Evolutionary conservation across 2,329 filamentous ascomycete species (phyloP).

Genomic region (Trichoderma koningii): DNA sequence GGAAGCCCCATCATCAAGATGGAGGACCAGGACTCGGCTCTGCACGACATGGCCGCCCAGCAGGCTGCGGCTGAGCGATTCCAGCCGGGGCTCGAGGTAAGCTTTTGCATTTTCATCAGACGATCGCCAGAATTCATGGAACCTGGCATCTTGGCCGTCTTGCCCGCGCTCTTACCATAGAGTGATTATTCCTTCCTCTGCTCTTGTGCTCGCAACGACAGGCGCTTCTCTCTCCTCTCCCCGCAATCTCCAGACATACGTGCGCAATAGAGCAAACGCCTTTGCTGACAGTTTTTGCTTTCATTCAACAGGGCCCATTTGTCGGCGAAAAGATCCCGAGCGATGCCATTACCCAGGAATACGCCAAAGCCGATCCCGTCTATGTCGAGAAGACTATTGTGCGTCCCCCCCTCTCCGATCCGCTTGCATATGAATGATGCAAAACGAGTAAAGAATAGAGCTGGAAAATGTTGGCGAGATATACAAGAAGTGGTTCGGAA

Average conservation of each 20-base stretch:
- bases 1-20: slow-evolving; percentile 35
- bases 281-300: not conserved
- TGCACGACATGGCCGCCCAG: slow-evolving; percentile 57
- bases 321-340: slow-evolving; percentile 79
- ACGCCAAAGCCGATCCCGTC: slow-evolving; percentile 81
- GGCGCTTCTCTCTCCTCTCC: not conserved
- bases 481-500: not conserved
- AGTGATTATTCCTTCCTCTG: not conserved
- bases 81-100: slow-evolving; percentile 58
- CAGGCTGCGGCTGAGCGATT: slow-evolving; percentile 63
- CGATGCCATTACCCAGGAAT: slow-evolving; percentile 77
- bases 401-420: slow-evolving; percentile 41
- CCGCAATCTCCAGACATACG: not conserved
- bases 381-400: slow-evolving; percentile 88
- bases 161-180: not conserved
- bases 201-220: not conserved
- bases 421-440: not conserved
- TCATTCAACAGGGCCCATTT: slow-evolving; percentile 67
- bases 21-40: slow-evolving; percentile 39
- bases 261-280: not conserved
- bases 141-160: not conserved
- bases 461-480: not conserved
- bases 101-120: slow-evolving; percentile 30
- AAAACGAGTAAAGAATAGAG: too few relatives aligned
- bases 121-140: not conserved